These are phyloP conservation scores for Solanum clarkiae DNA, from an alignment of 257 asterid species.

Conservation along the genomic window DNA sequence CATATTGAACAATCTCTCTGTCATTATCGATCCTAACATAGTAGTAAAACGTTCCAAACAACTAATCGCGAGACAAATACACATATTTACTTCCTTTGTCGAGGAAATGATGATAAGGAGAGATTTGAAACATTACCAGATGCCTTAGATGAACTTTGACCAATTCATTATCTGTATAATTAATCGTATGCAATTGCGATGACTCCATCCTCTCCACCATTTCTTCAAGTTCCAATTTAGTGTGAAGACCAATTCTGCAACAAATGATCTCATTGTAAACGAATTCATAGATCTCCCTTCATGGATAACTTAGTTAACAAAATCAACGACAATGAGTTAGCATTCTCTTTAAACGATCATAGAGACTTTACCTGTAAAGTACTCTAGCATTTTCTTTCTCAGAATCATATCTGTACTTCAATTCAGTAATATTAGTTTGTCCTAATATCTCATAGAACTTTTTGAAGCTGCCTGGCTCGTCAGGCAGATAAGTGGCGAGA, in stretches of 20 bases:
- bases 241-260: conserved; percentile 74
- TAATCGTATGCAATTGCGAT: conserved; percentile 43
- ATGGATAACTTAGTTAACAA: not conserved
- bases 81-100: not conserved
- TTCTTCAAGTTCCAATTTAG: conserved; percentile 54
- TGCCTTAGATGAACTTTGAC: conserved; percentile 89
- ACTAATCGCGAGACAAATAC: not conserved
- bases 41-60: not conserved
- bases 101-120: not conserved
- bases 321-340: not conserved
- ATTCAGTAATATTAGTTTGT: conserved; percentile 71
- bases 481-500: conserved; percentile 65
- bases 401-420: conserved; percentile 62
- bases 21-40: not conserved
- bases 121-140: conserved; percentile 35
- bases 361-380: conserved; percentile 52
- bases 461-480: conserved; percentile 72
- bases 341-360: not conserved
- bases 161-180: conserved; percentile 73
- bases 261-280: not conserved
- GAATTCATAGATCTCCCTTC: not conserved
- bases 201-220: conserved; percentile 50
- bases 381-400: conserved; percentile 55
- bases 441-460: conserved; percentile 66
- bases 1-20: too few species aligned